phyloP scores from a whole-genome alignment of 2,329 filamentous ascomycete genomes.

The Ophiostoma australiae region DNA sequence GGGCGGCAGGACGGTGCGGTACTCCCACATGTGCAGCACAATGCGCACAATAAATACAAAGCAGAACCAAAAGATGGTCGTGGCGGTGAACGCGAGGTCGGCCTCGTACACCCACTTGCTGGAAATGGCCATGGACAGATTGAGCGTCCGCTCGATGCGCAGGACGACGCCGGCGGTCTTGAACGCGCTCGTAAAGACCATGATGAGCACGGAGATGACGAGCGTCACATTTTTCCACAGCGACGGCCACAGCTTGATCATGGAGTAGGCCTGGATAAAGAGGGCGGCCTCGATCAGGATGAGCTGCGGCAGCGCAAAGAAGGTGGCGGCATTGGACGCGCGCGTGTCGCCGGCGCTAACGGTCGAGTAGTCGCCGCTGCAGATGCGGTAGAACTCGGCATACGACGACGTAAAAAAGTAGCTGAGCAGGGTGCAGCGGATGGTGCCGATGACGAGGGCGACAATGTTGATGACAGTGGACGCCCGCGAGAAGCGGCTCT shows the following conservation, averaged over 20 bases:
- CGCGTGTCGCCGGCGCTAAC: conserved; percentile 41
- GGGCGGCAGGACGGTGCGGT: conserved; percentile 44
- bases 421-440: conserved; percentile 54
- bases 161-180: conserved; percentile 36
- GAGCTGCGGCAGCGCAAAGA: conserved; percentile 42
- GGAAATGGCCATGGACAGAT: conserved; percentile 13
- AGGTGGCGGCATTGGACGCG: conserved; percentile 39
- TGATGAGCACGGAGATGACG: conserved; percentile 36
- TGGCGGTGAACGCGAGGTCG: conserved; percentile 34
- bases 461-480: conserved; percentile 62
- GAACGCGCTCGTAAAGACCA: conserved; percentile 32
- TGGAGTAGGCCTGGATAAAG: conserved; percentile 49
- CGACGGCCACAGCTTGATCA: conserved; percentile 46
- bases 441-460: conserved; percentile 55
- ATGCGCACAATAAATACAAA: conserved; percentile 52
- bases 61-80: conserved; percentile 47
- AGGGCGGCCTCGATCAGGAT: conserved; percentile 46
- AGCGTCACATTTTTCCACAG: conserved; percentile 33
- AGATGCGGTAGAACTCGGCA: conserved; percentile 56
- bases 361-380: conserved; percentile 49
- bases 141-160: conserved; percentile 36
- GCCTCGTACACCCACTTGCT: conserved; percentile 39
- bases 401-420: conserved; percentile 59
- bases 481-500: conserved; percentile 57
- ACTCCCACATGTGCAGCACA: conserved; percentile 44